Evolutionary conservation across 1,284 basidiomycete species (phyloP).

Genomic region (Ustilago cynodontis): DNA sequence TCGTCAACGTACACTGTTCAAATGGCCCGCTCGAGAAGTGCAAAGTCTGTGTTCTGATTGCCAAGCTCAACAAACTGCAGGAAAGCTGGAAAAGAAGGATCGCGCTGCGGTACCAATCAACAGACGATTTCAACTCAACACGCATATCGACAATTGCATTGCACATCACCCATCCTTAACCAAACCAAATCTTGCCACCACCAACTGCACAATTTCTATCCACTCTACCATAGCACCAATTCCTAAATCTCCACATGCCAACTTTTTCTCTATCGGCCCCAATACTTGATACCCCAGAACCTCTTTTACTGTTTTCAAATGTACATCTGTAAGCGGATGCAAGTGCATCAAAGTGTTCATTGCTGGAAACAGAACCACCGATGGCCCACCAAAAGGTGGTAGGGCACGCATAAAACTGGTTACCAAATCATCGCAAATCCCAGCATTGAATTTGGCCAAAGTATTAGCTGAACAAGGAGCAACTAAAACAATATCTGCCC

Average conservation of each 20-base stretch:
- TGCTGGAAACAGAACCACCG: slow-evolving; percentile 90
- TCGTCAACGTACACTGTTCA: no score
- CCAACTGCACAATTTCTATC: slow-evolving; percentile 51
- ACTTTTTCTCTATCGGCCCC: slow-evolving; percentile 84
- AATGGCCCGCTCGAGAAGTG: no score
- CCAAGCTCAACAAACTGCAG: no score
- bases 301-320: slow-evolving; percentile 79
- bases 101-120: no score
- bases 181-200: slow-evolving; percentile 38
- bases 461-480: slow-evolving; percentile 97
- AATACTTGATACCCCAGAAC: slow-evolving; percentile 82
- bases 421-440: slow-evolving; percentile 88
- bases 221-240: slow-evolving; percentile 67
- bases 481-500: slow-evolving; percentile 94
- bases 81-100: no score
- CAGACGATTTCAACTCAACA: neutral
- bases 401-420: slow-evolving; percentile 90
- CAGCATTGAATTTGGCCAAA: slow-evolving; percentile 88
- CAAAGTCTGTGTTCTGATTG: no score
- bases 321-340: slow-evolving; percentile 89
- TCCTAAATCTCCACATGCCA: slow-evolving; percentile 95
- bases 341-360: slow-evolving; percentile 99
- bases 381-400: slow-evolving; percentile 77
- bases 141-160: neutral
- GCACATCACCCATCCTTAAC: neutral